phyloP scores from a whole-genome alignment of 306 rosid genomes.

The Canavalia gladiata region DNA sequence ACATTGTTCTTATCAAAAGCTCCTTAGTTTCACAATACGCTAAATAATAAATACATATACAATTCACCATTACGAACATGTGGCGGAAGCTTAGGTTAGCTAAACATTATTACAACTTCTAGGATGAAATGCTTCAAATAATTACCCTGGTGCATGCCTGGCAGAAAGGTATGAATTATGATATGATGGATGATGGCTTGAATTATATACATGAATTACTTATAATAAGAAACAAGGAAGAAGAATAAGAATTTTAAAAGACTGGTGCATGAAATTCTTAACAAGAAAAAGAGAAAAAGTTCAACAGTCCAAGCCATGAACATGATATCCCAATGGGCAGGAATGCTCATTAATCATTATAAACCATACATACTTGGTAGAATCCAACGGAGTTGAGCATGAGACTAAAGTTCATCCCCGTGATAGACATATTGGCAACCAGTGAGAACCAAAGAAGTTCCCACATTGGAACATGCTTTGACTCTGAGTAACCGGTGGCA shows the following conservation, averaged over 20 bases:
- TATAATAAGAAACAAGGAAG: background rate
- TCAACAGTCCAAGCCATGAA: background rate
- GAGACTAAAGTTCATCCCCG: conserved; percentile 94
- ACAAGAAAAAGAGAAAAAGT: conserved; percentile 4
- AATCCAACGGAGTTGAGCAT: conserved; percentile 97
- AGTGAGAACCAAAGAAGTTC: conserved; percentile 95
- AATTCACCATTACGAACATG: background rate
- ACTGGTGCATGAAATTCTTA: background rate
- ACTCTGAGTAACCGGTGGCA: conserved; percentile 80
- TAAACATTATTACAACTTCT: background rate
- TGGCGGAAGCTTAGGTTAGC: background rate
- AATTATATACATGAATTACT: background rate
- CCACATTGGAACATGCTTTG: conserved; percentile 93
- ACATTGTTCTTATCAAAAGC: background rate
- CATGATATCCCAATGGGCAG: conserved; percentile 6
- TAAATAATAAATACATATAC: background rate
- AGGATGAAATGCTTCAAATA: conserved; percentile 7
- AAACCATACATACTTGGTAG: conserved; percentile 67
- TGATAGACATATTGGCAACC: conserved; percentile 86
- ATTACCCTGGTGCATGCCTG: background rate
- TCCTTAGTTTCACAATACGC: conserved; percentile 12
- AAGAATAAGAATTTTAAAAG: conserved; percentile 18
- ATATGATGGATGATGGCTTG: conserved; percentile 6
- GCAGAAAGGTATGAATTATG: background rate
- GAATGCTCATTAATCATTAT: background rate